Percentiles rank a stretch among this genome's conserved stretches.
These are phyloP conservation scores for Coemansia brasiliensis DNA, from an alignment of 192 early-diverging fungal species.

Conservation along the genomic window DNA sequence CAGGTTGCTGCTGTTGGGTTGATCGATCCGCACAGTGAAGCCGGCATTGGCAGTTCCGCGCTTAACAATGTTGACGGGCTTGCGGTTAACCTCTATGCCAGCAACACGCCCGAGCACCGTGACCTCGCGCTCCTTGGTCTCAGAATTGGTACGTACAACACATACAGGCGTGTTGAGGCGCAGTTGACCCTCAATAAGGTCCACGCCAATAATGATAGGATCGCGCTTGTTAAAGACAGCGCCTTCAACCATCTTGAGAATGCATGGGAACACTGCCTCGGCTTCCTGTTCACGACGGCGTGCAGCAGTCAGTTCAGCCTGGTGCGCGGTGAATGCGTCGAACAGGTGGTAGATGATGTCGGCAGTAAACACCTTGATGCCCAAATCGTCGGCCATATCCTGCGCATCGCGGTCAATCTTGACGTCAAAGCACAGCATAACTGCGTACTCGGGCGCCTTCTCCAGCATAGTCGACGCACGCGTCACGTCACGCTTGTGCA, in stretches of 20 bases:
- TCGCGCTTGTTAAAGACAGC: conserved; percentile 93
- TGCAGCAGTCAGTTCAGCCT: conserved; percentile 74
- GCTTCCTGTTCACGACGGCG: conserved; percentile 85
- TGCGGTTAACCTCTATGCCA: conserved; percentile 92
- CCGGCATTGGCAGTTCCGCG: conserved; percentile 80
- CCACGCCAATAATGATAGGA: conserved; percentile 93
- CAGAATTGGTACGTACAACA: conserved; percentile 72
- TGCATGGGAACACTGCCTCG: conserved; percentile 94
- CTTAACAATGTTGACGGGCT: conserved; percentile 76
- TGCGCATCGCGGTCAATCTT: conserved; percentile 88
- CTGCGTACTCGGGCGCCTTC: conserved; percentile 79
- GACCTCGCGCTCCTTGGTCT: conserved; percentile 71
- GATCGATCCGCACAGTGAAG: conserved; percentile 91
- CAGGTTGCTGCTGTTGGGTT: conserved; percentile 75
- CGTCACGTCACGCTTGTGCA: conserved; percentile 96
- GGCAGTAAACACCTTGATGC: conserved; percentile 90
- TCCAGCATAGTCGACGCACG: conserved; percentile 92
- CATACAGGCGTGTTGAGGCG: conserved; percentile 90
- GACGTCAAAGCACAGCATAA: conserved; percentile 88
- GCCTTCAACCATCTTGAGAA: conserved; percentile 83
- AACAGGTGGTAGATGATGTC: conserved; percentile 99
- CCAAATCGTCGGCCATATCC: conserved; percentile 86
- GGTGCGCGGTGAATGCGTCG: conserved; percentile 86
- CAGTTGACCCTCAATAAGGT: conserved; percentile 90
- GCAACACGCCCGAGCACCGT: conserved; percentile 83